These are phyloP conservation scores for Termitomyces sp. DNA, from an alignment of 768 basidiomycete species.

Conservation along the genomic window DNA sequence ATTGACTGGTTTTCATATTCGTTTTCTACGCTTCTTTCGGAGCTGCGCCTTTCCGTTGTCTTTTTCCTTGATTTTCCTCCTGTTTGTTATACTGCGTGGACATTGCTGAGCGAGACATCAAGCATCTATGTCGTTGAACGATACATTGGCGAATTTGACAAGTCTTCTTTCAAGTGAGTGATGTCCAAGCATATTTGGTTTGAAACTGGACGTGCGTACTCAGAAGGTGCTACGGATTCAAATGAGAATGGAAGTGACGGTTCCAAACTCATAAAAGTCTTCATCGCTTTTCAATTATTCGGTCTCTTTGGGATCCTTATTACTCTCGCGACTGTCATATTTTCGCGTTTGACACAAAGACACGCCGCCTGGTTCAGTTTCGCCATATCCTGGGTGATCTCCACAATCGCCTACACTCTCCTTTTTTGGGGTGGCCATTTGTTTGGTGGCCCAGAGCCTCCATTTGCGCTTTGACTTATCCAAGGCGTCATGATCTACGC, in stretches of 20 bases:
- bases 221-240: background rate
- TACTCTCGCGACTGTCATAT: background rate
- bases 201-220: background rate
- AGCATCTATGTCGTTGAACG: background rate
- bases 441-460: background rate
- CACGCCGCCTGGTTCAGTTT: conserved; percentile 28
- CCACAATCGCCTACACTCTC: conserved; percentile 23
- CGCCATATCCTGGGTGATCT: conserved; percentile 25
- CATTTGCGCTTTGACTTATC: background rate
- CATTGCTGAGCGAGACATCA: background rate
- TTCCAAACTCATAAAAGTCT: background rate
- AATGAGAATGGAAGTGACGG: background rate
- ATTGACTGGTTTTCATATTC: background rate
- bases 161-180: background rate
- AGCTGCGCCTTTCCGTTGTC: background rate
- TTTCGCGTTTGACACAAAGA: conserved; percentile 11
- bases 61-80: background rate
- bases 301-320: background rate
- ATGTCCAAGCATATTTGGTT: background rate
- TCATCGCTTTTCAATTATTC: background rate
- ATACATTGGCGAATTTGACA: background rate
- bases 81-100: background rate
- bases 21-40: background rate
- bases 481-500: background rate
- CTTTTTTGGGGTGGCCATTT: conserved; percentile 21